Percentiles rank a stretch among this genome's conserved stretches.
phyloP scores from a whole-genome alignment of 2,329 filamentous ascomycete species.

The Fusarium subtropicale region DNA sequence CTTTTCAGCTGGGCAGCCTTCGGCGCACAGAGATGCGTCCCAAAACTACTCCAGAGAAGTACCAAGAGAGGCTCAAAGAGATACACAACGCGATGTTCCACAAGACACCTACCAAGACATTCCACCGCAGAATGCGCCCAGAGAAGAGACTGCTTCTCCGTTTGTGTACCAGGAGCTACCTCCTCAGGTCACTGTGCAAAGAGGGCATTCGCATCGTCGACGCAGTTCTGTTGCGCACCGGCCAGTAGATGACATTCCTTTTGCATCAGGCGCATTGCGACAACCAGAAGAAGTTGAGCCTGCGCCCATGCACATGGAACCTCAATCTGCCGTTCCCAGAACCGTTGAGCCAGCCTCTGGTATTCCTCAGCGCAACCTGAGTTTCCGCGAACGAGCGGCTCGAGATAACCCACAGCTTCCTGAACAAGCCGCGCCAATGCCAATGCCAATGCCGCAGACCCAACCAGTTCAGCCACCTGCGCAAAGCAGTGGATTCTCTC shows the following conservation, averaged over 20 bases:
- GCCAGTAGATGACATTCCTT: constrained; percentile 36
- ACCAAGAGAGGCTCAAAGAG: constrained; percentile 29
- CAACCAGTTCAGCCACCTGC: constrained; percentile 49
- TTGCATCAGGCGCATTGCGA: constrained; percentile 39
- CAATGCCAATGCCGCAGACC: constrained; percentile 36
- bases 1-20: constrained; percentile 24
- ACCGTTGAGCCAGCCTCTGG: constrained; percentile 54
- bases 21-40: constrained; percentile 33
- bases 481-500: constrained; percentile 52
- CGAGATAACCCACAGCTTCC: constrained; percentile 57
- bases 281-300: constrained; percentile 35
- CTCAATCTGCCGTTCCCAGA: constrained; percentile 56
- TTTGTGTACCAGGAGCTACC: constrained; percentile 32
- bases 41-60: constrained; percentile 25
- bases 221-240: constrained; percentile 39
- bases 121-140: constrained; percentile 24
- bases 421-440: constrained; percentile 43
- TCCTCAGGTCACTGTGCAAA: constrained; percentile 34
- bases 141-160: constrained; percentile 23
- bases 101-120: constrained; percentile 24
- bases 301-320: constrained; percentile 33
- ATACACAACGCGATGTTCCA: constrained; percentile 13
- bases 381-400: constrained; percentile 69
- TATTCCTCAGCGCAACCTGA: constrained; percentile 66
- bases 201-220: constrained; percentile 34